Base-by-base conservation (phyloP, 192 early-diverging fungal species). In the Backusella tuberculispora region DNA sequence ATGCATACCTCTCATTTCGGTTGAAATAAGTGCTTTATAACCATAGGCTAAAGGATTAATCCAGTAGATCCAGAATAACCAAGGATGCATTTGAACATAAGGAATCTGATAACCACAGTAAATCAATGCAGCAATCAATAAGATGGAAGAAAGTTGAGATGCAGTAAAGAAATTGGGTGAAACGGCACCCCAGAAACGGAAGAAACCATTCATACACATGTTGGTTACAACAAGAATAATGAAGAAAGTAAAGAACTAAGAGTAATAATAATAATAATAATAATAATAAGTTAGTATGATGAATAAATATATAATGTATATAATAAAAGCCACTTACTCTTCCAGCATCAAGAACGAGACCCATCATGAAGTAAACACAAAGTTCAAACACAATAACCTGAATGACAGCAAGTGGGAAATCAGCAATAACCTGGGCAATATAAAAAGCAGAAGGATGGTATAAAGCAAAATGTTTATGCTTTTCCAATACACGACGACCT, bases 1-100 rank as follows among this genome's bases (percentile, higher is more conserved):
- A 15, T 78, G 21, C 42, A 53, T 53, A 4, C 75, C 79, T 40
- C 60, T 81, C 66, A 92, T 87, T 83, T 94, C 92, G 74, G 91
- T 93, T 47, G 84, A 83, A 82, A 92, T 80, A n/a, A 94, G 80
- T 13, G 88, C 86, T 72, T 87, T 87, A 79, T 88, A 89, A 21
- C 89, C 90, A 73, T 93, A 94, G 0, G 87, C 86, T 40, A 93
- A 76, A 17, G 91, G 90, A 63, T 92, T 91, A 43, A 93, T 90
- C 84, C 85, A 92, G 81, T 84, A 88, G 69, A 92, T 87, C 38
- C 72, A 73, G 4, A 80, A 76, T n/a, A 91, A 81, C 89, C 88
- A 89, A 14, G 88, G 85, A 17, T 88, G 82, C 89, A 93, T 91
- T 4, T 79, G 75, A 24, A 74, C 74, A 67, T 83, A 85, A 1